A percentile compares a stretch with the other conserved stretches of the same genome.
Evolutionary conservation across 2,329 filamentous ascomycete genomes (phyloP).

Genomic region (Aspergillus bombycis): DNA sequence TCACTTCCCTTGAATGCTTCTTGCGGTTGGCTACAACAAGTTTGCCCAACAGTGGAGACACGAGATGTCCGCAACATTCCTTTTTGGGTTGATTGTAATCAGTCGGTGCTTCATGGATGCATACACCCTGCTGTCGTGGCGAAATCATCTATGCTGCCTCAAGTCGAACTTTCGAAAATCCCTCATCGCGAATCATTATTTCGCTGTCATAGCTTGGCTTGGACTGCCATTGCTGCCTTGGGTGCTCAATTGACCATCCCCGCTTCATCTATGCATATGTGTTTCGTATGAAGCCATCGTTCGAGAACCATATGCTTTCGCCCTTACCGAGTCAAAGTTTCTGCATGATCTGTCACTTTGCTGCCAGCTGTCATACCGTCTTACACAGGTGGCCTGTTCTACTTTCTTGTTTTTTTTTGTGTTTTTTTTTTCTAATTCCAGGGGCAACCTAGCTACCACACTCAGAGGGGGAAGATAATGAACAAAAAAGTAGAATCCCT

Average conservation of each 20-base stretch:
- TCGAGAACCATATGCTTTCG: slow-evolving; percentile 25
- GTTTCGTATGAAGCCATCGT: slow-evolving; percentile 32
- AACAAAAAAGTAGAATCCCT: neutral
- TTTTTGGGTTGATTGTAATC: slow-evolving; percentile 35
- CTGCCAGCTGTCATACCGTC: slow-evolving; percentile 41
- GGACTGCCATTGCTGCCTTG: slow-evolving; percentile 34
- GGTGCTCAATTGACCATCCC: slow-evolving; percentile 32
- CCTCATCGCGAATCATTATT: slow-evolving; percentile 33
- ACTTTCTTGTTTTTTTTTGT: slow-evolving; percentile 15
- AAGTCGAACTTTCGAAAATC: slow-evolving; percentile 39
- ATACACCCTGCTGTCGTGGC: slow-evolving; percentile 44
- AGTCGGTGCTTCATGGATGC: slow-evolving; percentile 42
- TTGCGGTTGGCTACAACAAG: slow-evolving; percentile 39
- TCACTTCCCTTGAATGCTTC: slow-evolving; percentile 30
- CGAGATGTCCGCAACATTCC: slow-evolving; percentile 36
- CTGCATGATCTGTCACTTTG: slow-evolving; percentile 35
- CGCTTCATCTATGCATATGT: slow-evolving; percentile 33
- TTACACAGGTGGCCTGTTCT: slow-evolving; percentile 31
- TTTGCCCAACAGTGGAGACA: slow-evolving; percentile 38
- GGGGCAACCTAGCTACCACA: slow-evolving; percentile 30
- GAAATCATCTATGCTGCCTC: slow-evolving; percentile 33
- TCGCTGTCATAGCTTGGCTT: slow-evolving; percentile 28
- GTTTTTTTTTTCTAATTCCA: slow-evolving; percentile 1
- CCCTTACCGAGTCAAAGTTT: slow-evolving; percentile 34
- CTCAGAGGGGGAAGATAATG: slow-evolving; percentile 13